Evolutionary conservation across 169 alveolate genomes (phyloP).

Genomic region (Plasmodium fragile): DNA sequence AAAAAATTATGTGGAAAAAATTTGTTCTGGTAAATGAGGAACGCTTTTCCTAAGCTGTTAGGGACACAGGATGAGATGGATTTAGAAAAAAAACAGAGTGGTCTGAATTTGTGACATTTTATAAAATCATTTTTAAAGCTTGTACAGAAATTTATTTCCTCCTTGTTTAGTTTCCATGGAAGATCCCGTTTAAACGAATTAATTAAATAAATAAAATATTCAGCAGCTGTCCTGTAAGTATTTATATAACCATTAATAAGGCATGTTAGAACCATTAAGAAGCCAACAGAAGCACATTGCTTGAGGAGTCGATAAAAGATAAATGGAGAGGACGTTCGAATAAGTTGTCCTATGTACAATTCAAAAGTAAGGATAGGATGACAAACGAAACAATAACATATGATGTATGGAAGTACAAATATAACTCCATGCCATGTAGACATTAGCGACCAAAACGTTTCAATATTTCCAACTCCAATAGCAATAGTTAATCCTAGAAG

Average conservation of each 20-base stretch:
- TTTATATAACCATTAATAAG: slow-evolving; percentile 77
- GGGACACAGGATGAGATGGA: slow-evolving; percentile 59
- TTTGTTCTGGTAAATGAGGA: slow-evolving; percentile 44
- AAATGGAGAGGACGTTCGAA: slow-evolving; percentile 79
- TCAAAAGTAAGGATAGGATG: slow-evolving; percentile 85
- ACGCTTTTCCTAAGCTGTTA: slow-evolving; percentile 69
- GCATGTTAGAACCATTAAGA: slow-evolving; percentile 80
- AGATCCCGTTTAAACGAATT: slow-evolving; percentile 76
- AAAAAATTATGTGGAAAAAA: slow-evolving; percentile 33
- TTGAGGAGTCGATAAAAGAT: slow-evolving; percentile 79
- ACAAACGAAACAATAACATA: slow-evolving; percentile 80
- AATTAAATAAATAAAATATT: slow-evolving; percentile 79
- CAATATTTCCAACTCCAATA: slow-evolving; percentile 85
- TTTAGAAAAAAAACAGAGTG: slow-evolving; percentile 78
- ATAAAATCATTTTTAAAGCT: slow-evolving; percentile 14
- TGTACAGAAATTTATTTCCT: slow-evolving; percentile 74
- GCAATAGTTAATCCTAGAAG: slow-evolving; percentile 83
- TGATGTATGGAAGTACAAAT: slow-evolving; percentile 79
- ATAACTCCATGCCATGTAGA: slow-evolving; percentile 83
- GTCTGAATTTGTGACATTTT: slow-evolving; percentile 66
- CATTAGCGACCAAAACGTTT: slow-evolving; percentile 81
- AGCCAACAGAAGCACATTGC: slow-evolving; percentile 83
- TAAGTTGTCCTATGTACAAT: slow-evolving; percentile 81
- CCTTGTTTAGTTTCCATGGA: slow-evolving; percentile 80
- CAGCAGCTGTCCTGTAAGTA: slow-evolving; percentile 77